phyloP scores from a whole-genome alignment of 805 yeast genomes.

The Pichia manshurica region DNA sequence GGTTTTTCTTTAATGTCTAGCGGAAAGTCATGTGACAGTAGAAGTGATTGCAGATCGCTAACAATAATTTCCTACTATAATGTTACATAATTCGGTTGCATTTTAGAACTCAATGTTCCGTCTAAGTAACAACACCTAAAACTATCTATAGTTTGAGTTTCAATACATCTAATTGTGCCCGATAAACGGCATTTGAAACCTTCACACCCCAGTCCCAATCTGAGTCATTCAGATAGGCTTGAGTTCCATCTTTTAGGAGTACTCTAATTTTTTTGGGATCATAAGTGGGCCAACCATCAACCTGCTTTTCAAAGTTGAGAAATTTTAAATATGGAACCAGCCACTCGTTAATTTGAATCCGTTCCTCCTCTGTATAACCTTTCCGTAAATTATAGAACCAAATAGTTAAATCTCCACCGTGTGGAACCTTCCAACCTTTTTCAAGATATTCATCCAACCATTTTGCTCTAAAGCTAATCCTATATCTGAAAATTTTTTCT shows the following conservation, averaged over 20 bases:
- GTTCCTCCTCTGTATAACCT: constrained; percentile 27
- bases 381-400: constrained; percentile 31
- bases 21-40: no score
- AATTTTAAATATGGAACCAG: constrained; percentile 28
- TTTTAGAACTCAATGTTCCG: no score
- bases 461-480: constrained; percentile 26
- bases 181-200: constrained; percentile 28
- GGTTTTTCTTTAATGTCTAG: no score
- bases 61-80: no score
- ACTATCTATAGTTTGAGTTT: no score
- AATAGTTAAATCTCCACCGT: constrained; percentile 31
- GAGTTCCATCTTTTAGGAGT: constrained; percentile 28
- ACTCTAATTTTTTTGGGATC: constrained; percentile 23
- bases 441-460: constrained; percentile 17
- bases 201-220: constrained; percentile 34
- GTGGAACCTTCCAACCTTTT: constrained; percentile 29
- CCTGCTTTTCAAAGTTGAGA: constrained; percentile 21
- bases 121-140: no score
- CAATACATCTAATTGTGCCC: no score
- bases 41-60: no score
- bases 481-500: constrained; percentile 27
- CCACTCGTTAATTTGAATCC: constrained; percentile 22
- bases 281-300: constrained; percentile 28
- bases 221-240: constrained; percentile 21
- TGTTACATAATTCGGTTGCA: no score